phyloP scores from a whole-genome alignment of 305 asterid species.

The Fraxinus paxiana region DNA sequence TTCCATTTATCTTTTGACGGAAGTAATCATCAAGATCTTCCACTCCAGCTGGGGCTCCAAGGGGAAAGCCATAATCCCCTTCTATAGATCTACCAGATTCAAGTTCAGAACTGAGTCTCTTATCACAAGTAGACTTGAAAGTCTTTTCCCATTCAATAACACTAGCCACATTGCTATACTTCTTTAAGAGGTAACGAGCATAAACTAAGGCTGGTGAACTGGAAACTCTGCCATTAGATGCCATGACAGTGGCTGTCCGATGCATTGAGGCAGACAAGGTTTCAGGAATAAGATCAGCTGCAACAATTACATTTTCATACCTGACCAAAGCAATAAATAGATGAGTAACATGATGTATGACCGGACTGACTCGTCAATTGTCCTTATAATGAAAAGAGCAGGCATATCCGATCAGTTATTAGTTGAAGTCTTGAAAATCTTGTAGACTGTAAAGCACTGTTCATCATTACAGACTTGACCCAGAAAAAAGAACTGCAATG shows the following conservation, averaged over 20 bases:
- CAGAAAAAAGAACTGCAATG: not conserved
- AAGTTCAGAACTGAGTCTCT: constrained; percentile 73
- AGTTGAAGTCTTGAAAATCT: not conserved
- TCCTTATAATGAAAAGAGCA: not conserved
- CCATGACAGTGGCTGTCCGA: constrained; percentile 62
- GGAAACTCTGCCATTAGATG: constrained; percentile 72
- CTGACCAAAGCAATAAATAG: constrained; percentile 39
- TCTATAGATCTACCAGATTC: constrained; percentile 73
- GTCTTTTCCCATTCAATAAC: constrained; percentile 86
- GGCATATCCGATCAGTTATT: constrained; percentile 2
- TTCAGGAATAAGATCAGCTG: constrained; percentile 90
- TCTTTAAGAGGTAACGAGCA: constrained; percentile 68
- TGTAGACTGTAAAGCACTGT: not conserved
- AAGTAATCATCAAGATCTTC: constrained; percentile 90
- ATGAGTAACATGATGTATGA: not conserved
- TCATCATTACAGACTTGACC: not conserved
- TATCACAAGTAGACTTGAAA: constrained; percentile 73
- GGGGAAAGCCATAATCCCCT: constrained; percentile 73
- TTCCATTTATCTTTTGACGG: constrained; percentile 83
- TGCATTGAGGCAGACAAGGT: constrained; percentile 69
- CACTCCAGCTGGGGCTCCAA: constrained; percentile 92
- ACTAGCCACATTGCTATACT: constrained; percentile 61
- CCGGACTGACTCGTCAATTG: not conserved
- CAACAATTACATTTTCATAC: constrained; percentile 78
- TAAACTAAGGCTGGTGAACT: constrained; percentile 64